Evolutionary conservation across 768 basidiomycete genomes (phyloP), one percentile per base, ranked within the genome.

Genomic region (Dioszegia hungarica): DNA sequence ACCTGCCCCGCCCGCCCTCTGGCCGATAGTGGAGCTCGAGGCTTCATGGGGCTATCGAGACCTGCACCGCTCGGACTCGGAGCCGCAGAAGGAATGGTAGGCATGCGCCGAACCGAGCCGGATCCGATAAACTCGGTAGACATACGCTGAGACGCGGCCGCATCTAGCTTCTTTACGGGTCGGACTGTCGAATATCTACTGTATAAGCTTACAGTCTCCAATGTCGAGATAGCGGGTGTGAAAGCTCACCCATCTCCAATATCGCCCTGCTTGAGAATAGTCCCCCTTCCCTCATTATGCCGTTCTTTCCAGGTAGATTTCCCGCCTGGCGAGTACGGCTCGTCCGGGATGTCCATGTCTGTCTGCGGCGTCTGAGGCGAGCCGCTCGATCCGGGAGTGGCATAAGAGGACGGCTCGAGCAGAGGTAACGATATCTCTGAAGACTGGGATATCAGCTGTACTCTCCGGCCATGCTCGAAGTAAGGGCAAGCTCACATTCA

Each of bases 161-260:
- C 81, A 72, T 95, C 91, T 28, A 94, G 85, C 68, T 89, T 90
- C 82, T 93, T 94, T 60, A 94, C 85, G 0, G 93, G 92, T 50
- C 91, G 82, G 67, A 98, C 90, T 1, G 93, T 98, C 67, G 89
- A 89, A 41, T 88, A 80, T 5, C 74, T 76, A 46, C 19, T n/a
- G 37, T 8, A 39, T 54, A 20, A 46, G 46, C 37, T 19, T 34
- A 9, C 10, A 36, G 29, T n/a, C n/a, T n/a, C n/a, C 36, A 44
- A 43, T 29, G 47, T 36, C 37, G 22, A 25, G 27, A n/a, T 45
- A 45, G 34, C 44, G 28, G 45, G 36, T n/a, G 27, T 9, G 22
- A 15, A 15, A 11, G 60, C 75, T 59, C 28, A 77, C 36, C 90
- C 90, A 50, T 81, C 87, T 17, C 90, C 90, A n/a, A 93, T 71